Conservation (phyloP, 73 alveolate species). For the Stentor roeselii region DNA sequence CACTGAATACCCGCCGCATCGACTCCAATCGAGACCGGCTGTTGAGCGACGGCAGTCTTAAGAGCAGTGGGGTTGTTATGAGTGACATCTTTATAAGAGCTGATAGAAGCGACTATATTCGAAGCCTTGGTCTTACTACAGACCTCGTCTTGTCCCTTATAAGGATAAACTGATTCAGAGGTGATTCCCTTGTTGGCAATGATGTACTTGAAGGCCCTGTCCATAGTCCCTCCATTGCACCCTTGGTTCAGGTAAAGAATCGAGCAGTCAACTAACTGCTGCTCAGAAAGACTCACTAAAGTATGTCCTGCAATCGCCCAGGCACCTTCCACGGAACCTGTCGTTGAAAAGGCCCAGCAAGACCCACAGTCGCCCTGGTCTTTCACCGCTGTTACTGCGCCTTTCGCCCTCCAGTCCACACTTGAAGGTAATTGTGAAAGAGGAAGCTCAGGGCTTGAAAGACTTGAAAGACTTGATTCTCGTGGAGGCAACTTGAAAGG, state of each 20-base stretch:
- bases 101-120: background rate
- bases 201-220: conserved; percentile 59
- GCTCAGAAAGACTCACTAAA: conserved; percentile 52
- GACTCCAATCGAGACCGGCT: conserved; percentile 52
- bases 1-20: too few relatives aligned
- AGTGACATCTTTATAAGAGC: background rate
- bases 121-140: conserved; percentile 4
- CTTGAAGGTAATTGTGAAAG: background rate
- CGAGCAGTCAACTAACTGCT: conserved; percentile 85
- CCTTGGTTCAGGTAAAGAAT: conserved; percentile 61
- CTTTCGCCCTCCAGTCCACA: conserved; percentile 62
- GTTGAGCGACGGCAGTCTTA: conserved; percentile 20
- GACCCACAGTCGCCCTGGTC: conserved; percentile 86
- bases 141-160: background rate
- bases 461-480: background rate
- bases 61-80: conserved; percentile 18
- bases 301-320: conserved; percentile 41
- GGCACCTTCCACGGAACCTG: conserved; percentile 86
- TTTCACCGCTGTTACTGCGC: conserved; percentile 72
- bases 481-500: background rate
- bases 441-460: too few relatives aligned
- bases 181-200: conserved; percentile 13
- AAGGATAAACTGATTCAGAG: conserved; percentile 31
- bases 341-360: conserved; percentile 84
- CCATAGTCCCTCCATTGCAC: conserved; percentile 77